These are phyloP conservation scores for Uronychia binucleata DNA, from an alignment of 73 alveolate species.

Conservation along the genomic window DNA sequence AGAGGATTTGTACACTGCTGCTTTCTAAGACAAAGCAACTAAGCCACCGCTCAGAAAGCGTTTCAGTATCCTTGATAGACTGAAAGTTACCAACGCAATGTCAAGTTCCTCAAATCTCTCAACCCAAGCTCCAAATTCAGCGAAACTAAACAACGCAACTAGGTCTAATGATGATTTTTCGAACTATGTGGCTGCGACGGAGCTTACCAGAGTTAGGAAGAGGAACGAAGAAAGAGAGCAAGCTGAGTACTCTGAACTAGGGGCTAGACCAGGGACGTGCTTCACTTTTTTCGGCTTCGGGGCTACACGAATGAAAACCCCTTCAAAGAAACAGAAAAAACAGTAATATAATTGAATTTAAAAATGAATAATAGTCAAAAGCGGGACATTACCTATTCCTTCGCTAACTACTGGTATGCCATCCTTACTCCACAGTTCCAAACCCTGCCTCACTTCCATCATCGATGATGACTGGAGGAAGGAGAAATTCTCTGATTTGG, in stretches of 20 bases:
- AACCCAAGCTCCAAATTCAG: not conserved
- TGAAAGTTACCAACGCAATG: not conserved
- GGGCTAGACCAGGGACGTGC: not conserved
- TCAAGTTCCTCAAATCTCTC: not conserved
- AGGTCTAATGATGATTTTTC: not conserved
- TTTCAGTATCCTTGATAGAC: not conserved
- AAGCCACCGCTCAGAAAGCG: no score
- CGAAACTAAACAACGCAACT: not conserved
- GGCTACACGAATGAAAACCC: not conserved
- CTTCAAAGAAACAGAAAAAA: not conserved
- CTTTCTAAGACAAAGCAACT: not conserved
- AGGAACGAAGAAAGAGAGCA: not conserved
- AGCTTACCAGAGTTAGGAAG: not conserved
- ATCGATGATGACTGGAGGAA: conserved; percentile 65
- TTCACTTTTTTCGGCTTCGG: not conserved
- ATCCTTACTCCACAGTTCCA: not conserved
- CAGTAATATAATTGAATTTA: not conserved
- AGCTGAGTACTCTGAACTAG: not conserved
- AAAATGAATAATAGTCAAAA: conserved; percentile 48
- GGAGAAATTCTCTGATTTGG: conserved; percentile 53
- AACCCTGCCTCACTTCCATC: conserved; percentile 26
- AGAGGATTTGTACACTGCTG: not conserved
- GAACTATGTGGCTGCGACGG: not conserved
- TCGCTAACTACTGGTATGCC: conserved; percentile 19
- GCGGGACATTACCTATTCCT: conserved; percentile 44